Evolutionary conservation across 2,329 filamentous ascomycete genomes (phyloP).

Genomic region (Epicoccum sorghinum): DNA sequence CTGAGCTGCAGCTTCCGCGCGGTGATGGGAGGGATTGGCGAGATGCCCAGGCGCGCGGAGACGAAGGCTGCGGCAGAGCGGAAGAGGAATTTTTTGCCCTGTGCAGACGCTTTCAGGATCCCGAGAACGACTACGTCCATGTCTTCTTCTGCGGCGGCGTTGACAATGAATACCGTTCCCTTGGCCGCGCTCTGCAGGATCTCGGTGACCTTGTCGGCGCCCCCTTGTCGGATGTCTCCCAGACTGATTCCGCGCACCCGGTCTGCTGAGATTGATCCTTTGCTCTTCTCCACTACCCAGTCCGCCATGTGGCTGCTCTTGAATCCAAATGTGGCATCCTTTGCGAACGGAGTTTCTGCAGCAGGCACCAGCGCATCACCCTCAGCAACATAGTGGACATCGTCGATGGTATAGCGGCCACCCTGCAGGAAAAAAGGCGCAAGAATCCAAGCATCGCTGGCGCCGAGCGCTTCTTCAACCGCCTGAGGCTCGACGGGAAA

Average conservation of each 20-base stretch:
- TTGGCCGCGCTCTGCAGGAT: constrained; percentile 48
- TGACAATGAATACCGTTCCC: constrained; percentile 57
- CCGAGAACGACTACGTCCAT: constrained; percentile 62
- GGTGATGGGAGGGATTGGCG: constrained; percentile 58
- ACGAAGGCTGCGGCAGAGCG: constrained; percentile 57
- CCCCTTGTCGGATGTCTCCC: constrained; percentile 56
- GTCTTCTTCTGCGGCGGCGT: constrained; percentile 61
- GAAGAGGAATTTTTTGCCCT: constrained; percentile 54
- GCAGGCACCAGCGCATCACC: constrained; percentile 58
- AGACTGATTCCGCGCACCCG: constrained; percentile 55
- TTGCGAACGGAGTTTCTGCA: constrained; percentile 61
- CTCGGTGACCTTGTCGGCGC: constrained; percentile 51
- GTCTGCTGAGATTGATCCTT: constrained; percentile 48
- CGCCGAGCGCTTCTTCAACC: constrained; percentile 57
- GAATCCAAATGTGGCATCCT: constrained; percentile 65
- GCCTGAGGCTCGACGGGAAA: constrained; percentile 63
- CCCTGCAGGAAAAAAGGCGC: constrained; percentile 67
- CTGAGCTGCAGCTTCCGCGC: constrained; percentile 50
- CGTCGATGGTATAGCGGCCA: constrained; percentile 62
- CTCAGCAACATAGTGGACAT: constrained; percentile 65
- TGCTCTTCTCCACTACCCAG: constrained; percentile 62
- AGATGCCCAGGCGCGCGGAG: constrained; percentile 59
- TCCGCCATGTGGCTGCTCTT: constrained; percentile 59
- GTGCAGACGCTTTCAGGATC: constrained; percentile 49
- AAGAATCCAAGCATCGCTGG: constrained; percentile 60